A percentile compares a stretch with the other conserved stretches of the same genome.
Conservation (phyloP, 257 asterid genomes). For the Paraleonurus japonicus region DNA sequence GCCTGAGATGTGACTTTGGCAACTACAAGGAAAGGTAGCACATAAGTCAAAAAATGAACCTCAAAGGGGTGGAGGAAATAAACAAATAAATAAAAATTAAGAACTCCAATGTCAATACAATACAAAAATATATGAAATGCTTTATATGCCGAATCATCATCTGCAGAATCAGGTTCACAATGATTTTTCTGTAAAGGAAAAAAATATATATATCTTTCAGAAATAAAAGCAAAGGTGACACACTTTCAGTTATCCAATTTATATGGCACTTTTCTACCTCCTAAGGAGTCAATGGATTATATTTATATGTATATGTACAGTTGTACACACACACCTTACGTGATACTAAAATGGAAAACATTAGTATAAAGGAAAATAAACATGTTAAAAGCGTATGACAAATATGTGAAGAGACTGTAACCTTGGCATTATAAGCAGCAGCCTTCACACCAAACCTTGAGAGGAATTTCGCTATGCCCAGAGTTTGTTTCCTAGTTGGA, state of each 20-base stretch:
- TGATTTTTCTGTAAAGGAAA: not conserved
- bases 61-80: conserved; percentile 5
- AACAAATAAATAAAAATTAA: not conserved
- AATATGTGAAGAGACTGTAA: conserved; percentile 27
- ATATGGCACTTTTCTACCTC: conserved; percentile 19
- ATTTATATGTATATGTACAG: not conserved
- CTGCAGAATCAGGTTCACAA: not conserved
- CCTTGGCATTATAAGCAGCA: conserved; percentile 88
- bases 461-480: conserved; percentile 62
- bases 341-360: conserved; percentile 17
- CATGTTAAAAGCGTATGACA: conserved; percentile 4
- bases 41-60: conserved; percentile 2
- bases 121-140: not conserved
- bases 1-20: conserved; percentile 77
- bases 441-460: conserved; percentile 58
- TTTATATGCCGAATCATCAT: not conserved
- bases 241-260: not conserved
- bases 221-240: not conserved
- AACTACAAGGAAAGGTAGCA: conserved; percentile 42
- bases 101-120: not conserved
- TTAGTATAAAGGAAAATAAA: not conserved
- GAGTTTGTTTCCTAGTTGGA: conserved; percentile 76
- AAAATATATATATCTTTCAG: not conserved
- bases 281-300: not conserved
- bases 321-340: not conserved